Evolutionary conservation across 345 rosid species (phyloP).

Genomic region (Salix exigua): DNA sequence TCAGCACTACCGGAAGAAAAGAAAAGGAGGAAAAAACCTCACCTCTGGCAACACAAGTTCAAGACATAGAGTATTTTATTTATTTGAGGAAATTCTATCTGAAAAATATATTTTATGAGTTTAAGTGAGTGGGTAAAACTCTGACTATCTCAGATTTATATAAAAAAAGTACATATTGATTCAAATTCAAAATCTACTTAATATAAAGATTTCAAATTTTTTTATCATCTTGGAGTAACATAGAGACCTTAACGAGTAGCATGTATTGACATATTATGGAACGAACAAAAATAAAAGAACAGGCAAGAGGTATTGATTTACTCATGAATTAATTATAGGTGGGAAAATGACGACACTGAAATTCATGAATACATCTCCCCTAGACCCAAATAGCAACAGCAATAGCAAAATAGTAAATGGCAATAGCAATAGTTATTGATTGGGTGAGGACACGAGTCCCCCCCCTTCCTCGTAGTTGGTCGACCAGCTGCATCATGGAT

Average conservation of each 20-base stretch:
- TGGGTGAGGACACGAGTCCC: too few species aligned
- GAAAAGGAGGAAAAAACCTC: too few species aligned
- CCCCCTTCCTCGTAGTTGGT: neutral
- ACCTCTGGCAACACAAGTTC: constrained; percentile 6
- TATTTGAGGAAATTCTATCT: too few species aligned
- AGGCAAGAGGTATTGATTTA: neutral
- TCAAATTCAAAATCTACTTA: too few species aligned
- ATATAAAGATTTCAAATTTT: too few species aligned
- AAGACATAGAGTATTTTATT: neutral
- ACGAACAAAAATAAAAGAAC: too few species aligned
- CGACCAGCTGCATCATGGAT: constrained; percentile 13
- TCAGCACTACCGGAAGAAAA: too few species aligned
- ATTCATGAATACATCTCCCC: constrained; percentile 20
- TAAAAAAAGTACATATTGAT: too few species aligned
- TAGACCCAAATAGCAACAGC: neutral
- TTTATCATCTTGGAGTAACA: too few species aligned
- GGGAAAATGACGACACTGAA: neutral
- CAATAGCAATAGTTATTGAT: neutral
- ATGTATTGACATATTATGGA: neutral
- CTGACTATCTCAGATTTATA: too few species aligned
- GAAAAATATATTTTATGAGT: too few species aligned
- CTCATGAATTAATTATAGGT: neutral
- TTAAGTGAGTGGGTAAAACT: too few species aligned
- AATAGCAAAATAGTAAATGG: neutral
- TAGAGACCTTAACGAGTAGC: neutral